These are phyloP conservation scores for Scheffersomyces stambukii DNA, from an alignment of 1,139 yeast species.

Conservation along the genomic window DNA sequence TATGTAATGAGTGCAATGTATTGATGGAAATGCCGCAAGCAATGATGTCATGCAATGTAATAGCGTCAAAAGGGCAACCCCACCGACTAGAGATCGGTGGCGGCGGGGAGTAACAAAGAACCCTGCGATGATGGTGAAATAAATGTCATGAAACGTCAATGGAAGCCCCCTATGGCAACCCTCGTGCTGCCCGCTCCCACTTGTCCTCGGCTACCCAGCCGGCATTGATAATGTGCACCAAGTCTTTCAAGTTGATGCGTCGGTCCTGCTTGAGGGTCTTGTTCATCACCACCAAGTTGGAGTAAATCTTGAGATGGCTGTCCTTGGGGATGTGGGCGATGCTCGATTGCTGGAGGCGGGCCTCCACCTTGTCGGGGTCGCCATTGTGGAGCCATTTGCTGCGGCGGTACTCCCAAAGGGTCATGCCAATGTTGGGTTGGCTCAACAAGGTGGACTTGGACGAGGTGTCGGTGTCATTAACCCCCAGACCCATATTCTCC, in stretches of 20 bases:
- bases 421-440: conserved; percentile 35
- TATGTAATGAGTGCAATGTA: not conserved
- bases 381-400: conserved; percentile 46
- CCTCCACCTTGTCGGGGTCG: conserved; percentile 13
- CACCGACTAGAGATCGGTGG: too few species aligned
- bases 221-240: conserved; percentile 54
- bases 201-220: conserved; percentile 68
- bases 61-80: too few species aligned
- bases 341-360: conserved; percentile 21
- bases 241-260: conserved; percentile 58
- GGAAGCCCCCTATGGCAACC: conserved; percentile 33
- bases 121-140: too few species aligned
- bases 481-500: too few species aligned
- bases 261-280: conserved; percentile 44
- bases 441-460: conserved; percentile 10
- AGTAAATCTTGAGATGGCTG: conserved; percentile 54
- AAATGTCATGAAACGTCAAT: too few species aligned
- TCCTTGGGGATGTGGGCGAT: conserved; percentile 40
- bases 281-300: conserved; percentile 54
- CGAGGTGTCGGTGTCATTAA: conserved; percentile 13
- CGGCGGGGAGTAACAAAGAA: too few species aligned
- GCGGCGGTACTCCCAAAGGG: conserved; percentile 59
- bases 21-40: not conserved
- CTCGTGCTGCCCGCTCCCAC: conserved; percentile 58
- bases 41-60: not conserved